These are phyloP conservation scores for Diutina mesorugosa DNA, from an alignment of 1,139 yeast species.

Conservation along the genomic window DNA sequence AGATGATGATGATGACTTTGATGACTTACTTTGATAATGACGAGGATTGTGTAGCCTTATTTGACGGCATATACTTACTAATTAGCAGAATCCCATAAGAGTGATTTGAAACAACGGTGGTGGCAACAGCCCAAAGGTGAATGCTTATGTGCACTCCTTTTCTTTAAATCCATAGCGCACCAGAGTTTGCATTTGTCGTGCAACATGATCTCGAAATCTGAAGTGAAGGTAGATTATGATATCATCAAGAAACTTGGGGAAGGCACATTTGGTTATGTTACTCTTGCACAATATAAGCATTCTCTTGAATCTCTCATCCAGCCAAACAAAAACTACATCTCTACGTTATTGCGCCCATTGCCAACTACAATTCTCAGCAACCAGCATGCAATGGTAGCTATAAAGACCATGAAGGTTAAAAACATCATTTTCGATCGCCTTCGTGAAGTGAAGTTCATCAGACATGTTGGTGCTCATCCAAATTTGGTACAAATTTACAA, in stretches of 20 bases:
- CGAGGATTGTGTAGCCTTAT: conserved; percentile 5
- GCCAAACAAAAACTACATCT: neutral
- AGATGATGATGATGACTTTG: conserved; percentile 38
- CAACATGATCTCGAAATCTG: neutral
- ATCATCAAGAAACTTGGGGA: neutral
- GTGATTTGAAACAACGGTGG: neutral
- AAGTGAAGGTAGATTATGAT: neutral
- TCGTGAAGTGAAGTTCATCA: neutral
- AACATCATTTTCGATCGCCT: neutral
- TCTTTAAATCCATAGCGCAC: neutral
- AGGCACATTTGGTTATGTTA: neutral
- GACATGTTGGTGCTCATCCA: neutral
- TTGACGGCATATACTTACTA: neutral
- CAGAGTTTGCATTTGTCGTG: neutral
- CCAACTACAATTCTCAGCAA: neutral
- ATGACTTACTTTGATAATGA: conserved; percentile 33
- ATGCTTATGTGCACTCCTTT: neutral
- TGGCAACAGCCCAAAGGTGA: neutral
- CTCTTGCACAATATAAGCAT: neutral
- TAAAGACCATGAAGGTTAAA: neutral
- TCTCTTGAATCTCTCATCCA: neutral
- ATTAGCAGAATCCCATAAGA: neutral
- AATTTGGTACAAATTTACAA: neutral
- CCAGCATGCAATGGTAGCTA: neutral
- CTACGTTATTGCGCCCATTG: neutral